A percentile compares a stretch with the other conserved stretches of the same genome.
phyloP scores from a whole-genome alignment of 2,329 filamentous ascomycete genomes.

The Verticillium tricorpus region DNA sequence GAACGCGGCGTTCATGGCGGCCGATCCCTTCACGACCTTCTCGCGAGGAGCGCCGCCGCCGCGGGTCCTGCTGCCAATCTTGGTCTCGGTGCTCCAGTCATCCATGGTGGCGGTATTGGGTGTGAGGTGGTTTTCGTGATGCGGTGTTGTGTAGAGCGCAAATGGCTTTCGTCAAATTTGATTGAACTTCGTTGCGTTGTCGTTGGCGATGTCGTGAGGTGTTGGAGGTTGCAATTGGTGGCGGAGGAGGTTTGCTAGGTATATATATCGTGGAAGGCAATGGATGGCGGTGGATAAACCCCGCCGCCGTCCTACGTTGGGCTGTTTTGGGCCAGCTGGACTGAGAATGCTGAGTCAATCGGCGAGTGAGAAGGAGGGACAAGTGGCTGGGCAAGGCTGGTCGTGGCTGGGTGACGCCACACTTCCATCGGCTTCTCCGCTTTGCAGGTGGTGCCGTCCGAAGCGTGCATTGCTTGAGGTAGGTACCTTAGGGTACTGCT shows the following conservation, averaged over 20 bases:
- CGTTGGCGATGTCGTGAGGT: not conserved
- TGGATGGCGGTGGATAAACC: conserved; percentile 24
- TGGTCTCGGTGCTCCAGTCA: conserved; percentile 85
- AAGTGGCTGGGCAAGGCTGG: not conserved
- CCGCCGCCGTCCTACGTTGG: not conserved
- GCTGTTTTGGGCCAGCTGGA: not conserved
- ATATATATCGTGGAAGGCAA: conserved; percentile 14
- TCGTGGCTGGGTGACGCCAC: not conserved
- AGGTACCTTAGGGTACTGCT: no score
- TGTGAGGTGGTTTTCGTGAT: conserved; percentile 10
- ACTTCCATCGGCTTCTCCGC: not conserved
- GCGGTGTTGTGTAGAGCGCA: not conserved
- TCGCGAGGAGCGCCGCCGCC: conserved; percentile 66
- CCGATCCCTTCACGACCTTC: conserved; percentile 82
- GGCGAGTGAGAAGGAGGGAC: conserved; percentile 17
- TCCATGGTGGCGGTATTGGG: conserved; percentile 53
- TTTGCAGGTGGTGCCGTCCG: not conserved
- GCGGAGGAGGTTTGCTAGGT: conserved; percentile 5
- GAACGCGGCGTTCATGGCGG: conserved; percentile 82
- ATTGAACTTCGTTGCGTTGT: not conserved
- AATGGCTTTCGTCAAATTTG: not conserved
- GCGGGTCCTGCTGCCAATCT: conserved; percentile 85
- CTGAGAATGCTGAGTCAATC: conserved; percentile 23
- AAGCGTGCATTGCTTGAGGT: no score
- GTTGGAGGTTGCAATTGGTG: not conserved